Evolutionary conservation across 139 green algal species (phyloP), one percentile per base, ranked within the genome.

Genomic region (Yamagishiella unicocca): DNA sequence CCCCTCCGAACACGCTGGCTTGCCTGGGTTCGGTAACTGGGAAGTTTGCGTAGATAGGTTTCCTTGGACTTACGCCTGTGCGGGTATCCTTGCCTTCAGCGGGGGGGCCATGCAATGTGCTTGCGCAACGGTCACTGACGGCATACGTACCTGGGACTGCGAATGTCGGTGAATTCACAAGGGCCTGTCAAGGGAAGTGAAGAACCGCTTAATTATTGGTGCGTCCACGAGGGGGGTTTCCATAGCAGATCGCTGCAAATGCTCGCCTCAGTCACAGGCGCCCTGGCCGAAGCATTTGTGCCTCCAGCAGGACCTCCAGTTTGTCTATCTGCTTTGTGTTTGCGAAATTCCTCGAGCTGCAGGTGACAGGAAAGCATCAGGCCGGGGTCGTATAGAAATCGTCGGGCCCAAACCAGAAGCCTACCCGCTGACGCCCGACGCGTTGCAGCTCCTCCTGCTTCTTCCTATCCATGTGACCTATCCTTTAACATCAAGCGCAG

Each of bases 341-440:
- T 73, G 31, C 62, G 43, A 45, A 88, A 88, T 58, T 88, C 82
- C 35, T 82, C 68, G 0, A 88, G 82, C 82, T 88, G 67, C 68
- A 55, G 9, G 45, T n/a, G 58, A 24, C 66, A 4, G 43, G 12
- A 21, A 14, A 38, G 17, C 71, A 43, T 81, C 25, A 22, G 40
- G 40, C 37, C 9, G 58, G 38, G 37, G 7, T 40, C 35, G 19
- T 37, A 31, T 14, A 46, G 33, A 10, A 76, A 27, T 35, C 21
- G 68, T 22, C 12, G 25, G 46, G 68, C 35, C 33, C 21, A 55
- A 58, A 55, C 42, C 2, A 12, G 37, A 0, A 14, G 2, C 55
- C 42, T n/a, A 73, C 77, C 77, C 38, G 37, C 37, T 73, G 55
- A 31, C 77, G 55, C 4, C 77, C 77, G 19, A 55, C 58, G 38